Percentiles rank a stretch among this genome's conserved stretches.
Conservation (phyloP, 768 basidiomycete species). For the Chalciporus sphaerocephalus region DNA sequence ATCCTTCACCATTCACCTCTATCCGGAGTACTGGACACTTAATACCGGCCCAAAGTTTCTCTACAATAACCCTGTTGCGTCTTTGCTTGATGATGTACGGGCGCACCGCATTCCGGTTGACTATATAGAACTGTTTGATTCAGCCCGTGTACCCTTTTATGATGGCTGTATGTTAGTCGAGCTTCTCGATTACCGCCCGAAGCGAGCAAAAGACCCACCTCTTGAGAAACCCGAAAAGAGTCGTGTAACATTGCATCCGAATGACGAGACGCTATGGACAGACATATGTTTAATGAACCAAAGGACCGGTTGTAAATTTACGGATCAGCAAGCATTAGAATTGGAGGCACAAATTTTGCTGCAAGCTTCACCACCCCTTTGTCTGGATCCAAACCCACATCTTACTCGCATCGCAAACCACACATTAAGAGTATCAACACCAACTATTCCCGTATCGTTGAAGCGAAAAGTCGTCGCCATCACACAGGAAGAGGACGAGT, state of each 20-base stretch:
- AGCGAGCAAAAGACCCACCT: constrained; percentile 50
- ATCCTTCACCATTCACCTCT: constrained; percentile 75
- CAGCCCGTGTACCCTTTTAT: constrained; percentile 71
- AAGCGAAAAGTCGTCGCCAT: constrained; percentile 71
- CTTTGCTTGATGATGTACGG: constrained; percentile 77
- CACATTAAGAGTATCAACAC: constrained; percentile 66
- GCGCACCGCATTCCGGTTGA: constrained; percentile 82
- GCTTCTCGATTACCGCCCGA: constrained; percentile 69
- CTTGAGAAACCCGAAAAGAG: constrained; percentile 58
- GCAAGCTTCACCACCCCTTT: constrained; percentile 70
- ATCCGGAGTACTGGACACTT: constrained; percentile 77
- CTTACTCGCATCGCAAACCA: constrained; percentile 73
- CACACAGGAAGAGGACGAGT: constrained; percentile 73
- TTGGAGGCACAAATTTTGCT: constrained; percentile 69
- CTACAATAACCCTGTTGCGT: constrained; percentile 79
- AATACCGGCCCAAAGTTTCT: constrained; percentile 79
- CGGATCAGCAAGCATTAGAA: constrained; percentile 69
- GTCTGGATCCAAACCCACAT: constrained; percentile 75
- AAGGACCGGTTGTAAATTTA: constrained; percentile 54
- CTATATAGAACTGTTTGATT: constrained; percentile 77
- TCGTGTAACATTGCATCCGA: constrained; percentile 75
- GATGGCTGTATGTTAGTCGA: constrained; percentile 88
- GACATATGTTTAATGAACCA: constrained; percentile 71
- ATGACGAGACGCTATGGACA: constrained; percentile 71
- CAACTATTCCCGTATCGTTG: constrained; percentile 65